Conservation (phyloP, 192 early-diverging fungal species). For the Coemansia sp. region DNA sequence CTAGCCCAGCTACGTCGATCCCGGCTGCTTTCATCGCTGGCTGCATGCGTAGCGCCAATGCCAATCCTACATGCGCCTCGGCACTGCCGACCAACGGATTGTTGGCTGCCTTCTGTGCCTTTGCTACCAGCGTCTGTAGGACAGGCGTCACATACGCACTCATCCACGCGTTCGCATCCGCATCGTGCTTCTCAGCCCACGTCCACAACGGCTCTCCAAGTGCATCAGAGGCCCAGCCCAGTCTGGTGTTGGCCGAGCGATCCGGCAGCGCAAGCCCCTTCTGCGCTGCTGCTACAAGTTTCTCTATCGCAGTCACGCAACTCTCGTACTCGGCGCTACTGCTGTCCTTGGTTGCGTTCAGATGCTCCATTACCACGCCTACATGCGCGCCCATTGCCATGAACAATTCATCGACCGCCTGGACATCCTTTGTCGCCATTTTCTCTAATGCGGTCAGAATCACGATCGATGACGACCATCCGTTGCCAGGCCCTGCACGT, state of each 20-base stretch:
- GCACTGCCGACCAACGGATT: conserved; percentile 61
- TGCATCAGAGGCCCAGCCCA: conserved; percentile 61
- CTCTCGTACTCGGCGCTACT: conserved; percentile 11
- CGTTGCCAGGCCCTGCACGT: conserved; percentile 22
- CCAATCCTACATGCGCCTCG: conserved; percentile 63
- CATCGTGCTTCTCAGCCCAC: not conserved
- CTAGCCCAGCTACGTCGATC: conserved; percentile 15
- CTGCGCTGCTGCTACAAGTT: conserved; percentile 50
- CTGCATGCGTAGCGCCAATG: conserved; percentile 46
- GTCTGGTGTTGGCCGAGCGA: conserved; percentile 60
- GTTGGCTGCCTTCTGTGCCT: conserved; percentile 59
- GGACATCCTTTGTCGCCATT: conserved; percentile 76
- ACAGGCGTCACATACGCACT: conserved; percentile 35
- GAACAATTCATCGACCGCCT: conserved; percentile 66
- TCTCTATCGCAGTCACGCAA: conserved; percentile 41
- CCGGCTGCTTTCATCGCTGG: conserved; percentile 10
- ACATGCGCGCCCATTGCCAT: conserved; percentile 60
- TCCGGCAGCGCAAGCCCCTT: conserved; percentile 60
- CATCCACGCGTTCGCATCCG: conserved; percentile 10
- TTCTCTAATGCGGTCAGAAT: conserved; percentile 63
- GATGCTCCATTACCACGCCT: conserved; percentile 44
- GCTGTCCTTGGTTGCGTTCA: not conserved
- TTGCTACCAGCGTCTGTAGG: conserved; percentile 51
- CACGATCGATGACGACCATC: conserved; percentile 40
- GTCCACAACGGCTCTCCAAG: conserved; percentile 60